phyloP scores from a whole-genome alignment of 352 stramenopile genomes.

The Pythium sp. region DNA sequence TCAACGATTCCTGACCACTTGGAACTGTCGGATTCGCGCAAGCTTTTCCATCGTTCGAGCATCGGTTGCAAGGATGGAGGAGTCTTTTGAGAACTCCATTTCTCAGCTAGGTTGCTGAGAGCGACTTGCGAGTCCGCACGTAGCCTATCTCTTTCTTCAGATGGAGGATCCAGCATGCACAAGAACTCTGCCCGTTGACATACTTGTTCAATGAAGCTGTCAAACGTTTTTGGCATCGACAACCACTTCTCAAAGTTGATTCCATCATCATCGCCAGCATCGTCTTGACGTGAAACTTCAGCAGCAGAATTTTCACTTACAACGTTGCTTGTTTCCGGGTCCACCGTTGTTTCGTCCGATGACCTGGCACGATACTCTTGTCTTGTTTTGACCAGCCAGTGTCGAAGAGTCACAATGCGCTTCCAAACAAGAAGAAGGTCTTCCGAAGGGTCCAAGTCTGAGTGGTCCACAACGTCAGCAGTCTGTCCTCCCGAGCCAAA shows the following conservation, averaged over 20 bases:
- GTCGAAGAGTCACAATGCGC: constrained; percentile 69
- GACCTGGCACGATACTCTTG: constrained; percentile 76
- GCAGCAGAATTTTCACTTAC: not conserved
- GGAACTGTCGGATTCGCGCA: constrained; percentile 70
- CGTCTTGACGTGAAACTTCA: not conserved
- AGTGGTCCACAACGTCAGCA: constrained; percentile 33
- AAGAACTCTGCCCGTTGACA: constrained; percentile 72
- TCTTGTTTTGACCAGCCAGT: constrained; percentile 81
- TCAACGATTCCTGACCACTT: constrained; percentile 87
- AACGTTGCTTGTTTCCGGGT: not conserved
- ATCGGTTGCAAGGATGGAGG: constrained; percentile 82
- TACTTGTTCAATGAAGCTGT: constrained; percentile 63
- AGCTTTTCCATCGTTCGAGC: constrained; percentile 81
- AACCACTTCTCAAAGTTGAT: constrained; percentile 62
- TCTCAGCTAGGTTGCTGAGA: constrained; percentile 80
- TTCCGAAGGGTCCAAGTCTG: constrained; percentile 65
- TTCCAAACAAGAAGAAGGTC: constrained; percentile 78
- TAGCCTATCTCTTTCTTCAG: constrained; percentile 63
- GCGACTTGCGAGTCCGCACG: constrained; percentile 68
- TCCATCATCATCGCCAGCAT: constrained; percentile 22
- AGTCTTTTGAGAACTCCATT: constrained; percentile 83
- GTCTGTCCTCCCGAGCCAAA: not conserved
- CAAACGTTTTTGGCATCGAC: constrained; percentile 60
- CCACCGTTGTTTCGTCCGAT: constrained; percentile 32
- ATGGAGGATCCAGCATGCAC: constrained; percentile 67